A percentile compares a stretch with the other conserved stretches of the same genome.
These are phyloP conservation scores for Tetratostichococcus sp. DNA, from an alignment of 139 green algal genomes.

Conservation along the genomic window DNA sequence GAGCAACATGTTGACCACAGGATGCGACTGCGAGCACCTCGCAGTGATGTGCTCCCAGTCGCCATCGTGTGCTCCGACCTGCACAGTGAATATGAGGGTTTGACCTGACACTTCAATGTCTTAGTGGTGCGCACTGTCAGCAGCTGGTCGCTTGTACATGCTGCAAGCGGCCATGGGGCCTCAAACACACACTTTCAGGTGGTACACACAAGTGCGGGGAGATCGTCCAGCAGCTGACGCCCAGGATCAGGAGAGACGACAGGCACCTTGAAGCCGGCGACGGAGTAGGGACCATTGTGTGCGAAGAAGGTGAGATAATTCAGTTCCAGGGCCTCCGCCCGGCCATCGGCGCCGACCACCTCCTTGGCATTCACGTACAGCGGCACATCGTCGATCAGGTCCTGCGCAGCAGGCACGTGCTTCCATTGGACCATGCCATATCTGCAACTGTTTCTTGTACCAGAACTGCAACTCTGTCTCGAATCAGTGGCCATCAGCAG, in stretches of 20 bases:
- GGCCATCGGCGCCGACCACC: slow-evolving; percentile 8
- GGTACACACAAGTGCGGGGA: no score
- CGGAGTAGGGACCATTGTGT: slow-evolving; percentile 38
- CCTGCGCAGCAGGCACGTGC: not conserved
- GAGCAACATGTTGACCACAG: no score
- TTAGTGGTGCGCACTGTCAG: no score
- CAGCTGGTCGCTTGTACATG: no score
- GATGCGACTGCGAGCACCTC: no score
- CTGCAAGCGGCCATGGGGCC: no score
- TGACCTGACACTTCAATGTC: no score
- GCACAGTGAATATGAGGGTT: not conserved
- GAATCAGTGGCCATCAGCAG: no score
- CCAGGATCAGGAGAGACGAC: no score
- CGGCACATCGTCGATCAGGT: slow-evolving; percentile 29
- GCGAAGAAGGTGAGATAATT: slow-evolving; percentile 46
- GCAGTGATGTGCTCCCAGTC: slow-evolving; percentile 54
- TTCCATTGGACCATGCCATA: not conserved
- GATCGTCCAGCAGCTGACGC: no score
- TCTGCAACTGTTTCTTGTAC: not conserved
- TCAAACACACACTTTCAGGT: no score
- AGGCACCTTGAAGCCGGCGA: slow-evolving; percentile 5
- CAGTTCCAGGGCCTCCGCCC: slow-evolving; percentile 37
- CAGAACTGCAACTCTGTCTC: no score
- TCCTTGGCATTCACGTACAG: slow-evolving; percentile 38
- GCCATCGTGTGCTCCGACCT: slow-evolving; percentile 39